Percentiles rank a stretch among this genome's conserved stretches.
Evolutionary conservation across 306 rosid species (phyloP).

Genomic region (Vachellia collinsii): DNA sequence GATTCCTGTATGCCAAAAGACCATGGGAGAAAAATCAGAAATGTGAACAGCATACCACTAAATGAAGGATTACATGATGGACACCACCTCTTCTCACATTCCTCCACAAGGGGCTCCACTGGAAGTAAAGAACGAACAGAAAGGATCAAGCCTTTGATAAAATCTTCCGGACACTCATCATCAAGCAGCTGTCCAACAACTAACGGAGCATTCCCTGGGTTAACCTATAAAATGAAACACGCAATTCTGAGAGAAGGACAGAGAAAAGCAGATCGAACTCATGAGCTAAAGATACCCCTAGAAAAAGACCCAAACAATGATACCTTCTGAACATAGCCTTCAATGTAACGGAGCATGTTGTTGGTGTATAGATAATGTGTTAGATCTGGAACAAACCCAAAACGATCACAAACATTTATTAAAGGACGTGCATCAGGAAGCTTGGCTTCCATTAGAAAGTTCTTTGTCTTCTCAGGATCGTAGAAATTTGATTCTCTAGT

Average conservation of each 20-base stretch:
- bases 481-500: constrained; percentile 99
- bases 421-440: constrained; percentile 99
- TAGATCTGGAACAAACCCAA: constrained; percentile 98
- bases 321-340: constrained; percentile 99
- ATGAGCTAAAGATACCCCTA: not conserved
- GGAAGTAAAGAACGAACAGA: constrained; percentile 98
- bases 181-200: constrained; percentile 98
- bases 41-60: constrained; percentile 6
- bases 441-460: constrained; percentile 96
- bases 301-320: constrained; percentile 4
- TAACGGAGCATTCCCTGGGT: constrained; percentile 97
- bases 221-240: constrained; percentile 62
- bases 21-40: constrained; percentile 27
- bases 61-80: constrained; percentile 29
- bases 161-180: constrained; percentile 99
- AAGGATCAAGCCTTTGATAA: constrained; percentile 94
- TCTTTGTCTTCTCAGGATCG: constrained; percentile 92
- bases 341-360: constrained; percentile 98
- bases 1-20: constrained; percentile 64
- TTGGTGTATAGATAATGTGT: constrained; percentile 91
- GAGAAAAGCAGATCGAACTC: constrained; percentile 24
- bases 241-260: not conserved
- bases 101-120: constrained; percentile 99
- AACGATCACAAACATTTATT: constrained; percentile 97
- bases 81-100: constrained; percentile 95